These are phyloP conservation scores for Pilasporangium apinafurcum DNA, from an alignment of 352 stramenopile genomes.

Conservation along the genomic window DNA sequence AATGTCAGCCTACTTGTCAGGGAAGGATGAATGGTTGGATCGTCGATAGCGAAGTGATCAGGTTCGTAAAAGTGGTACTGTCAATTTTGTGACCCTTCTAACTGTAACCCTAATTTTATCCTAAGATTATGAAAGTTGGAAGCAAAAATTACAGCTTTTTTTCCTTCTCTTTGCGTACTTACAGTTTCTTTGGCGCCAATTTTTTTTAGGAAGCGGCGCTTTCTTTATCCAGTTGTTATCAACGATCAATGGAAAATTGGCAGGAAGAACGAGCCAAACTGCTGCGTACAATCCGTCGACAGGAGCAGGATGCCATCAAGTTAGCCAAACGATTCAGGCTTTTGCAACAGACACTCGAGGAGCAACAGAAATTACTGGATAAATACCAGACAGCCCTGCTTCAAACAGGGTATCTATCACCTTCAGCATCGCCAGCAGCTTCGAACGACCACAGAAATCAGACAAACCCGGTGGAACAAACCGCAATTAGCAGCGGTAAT, in stretches of 20 bases:
- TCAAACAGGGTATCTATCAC: neutral
- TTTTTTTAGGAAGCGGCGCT: too few relatives aligned
- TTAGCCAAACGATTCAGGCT: constrained; percentile 55
- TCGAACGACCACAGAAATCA: neutral
- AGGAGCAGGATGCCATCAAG: constrained; percentile 26
- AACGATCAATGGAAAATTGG: too few relatives aligned
- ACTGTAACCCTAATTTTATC: too few relatives aligned
- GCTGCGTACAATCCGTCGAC: constrained; percentile 33
- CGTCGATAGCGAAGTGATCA: too few relatives aligned
- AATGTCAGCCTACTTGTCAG: too few relatives aligned
- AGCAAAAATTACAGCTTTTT: too few relatives aligned
- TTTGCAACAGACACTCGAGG: constrained; percentile 46
- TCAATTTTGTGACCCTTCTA: too few relatives aligned
- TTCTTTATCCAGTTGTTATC: too few relatives aligned
- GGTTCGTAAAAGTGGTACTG: too few relatives aligned
- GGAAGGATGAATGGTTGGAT: too few relatives aligned
- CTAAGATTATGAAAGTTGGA: constrained; percentile 4
- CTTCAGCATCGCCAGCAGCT: neutral
- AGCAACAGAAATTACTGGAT: constrained; percentile 72
- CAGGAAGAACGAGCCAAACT: constrained; percentile 31
- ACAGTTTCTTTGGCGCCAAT: neutral
- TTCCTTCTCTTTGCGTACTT: too few relatives aligned
- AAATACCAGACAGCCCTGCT: constrained; percentile 47
- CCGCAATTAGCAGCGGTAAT: too few relatives aligned
- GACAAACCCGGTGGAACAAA: neutral